Conservation (phyloP, 1,139 yeast genomes). For the Arxiozyma heterogenica region DNA sequence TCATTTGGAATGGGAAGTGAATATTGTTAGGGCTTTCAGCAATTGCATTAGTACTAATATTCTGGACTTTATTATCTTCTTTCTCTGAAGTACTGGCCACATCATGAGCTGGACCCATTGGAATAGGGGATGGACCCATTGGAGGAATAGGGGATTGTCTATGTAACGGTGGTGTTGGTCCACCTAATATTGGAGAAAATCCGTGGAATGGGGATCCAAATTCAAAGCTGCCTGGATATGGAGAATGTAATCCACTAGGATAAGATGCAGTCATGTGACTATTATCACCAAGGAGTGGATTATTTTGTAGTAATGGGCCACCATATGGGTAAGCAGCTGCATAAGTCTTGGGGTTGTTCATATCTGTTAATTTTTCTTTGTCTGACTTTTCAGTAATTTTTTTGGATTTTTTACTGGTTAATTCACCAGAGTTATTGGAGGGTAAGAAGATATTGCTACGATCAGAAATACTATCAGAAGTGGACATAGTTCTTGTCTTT, state of each 20-base stretch:
- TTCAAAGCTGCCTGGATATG: conserved; percentile 29
- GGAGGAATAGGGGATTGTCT: conserved; percentile 18
- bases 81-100: conserved; percentile 3
- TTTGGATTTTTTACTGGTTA: conserved; percentile 1
- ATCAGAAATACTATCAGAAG: conserved; percentile 19
- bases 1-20: conserved; percentile 10
- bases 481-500: conserved; percentile 24
- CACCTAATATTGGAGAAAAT: conserved; percentile 23
- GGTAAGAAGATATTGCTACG: conserved; percentile 13
- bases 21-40: background rate
- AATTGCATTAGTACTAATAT: background rate
- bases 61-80: background rate
- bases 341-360: conserved; percentile 10
- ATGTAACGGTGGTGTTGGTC: conserved; percentile 14
- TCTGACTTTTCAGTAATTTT: background rate
- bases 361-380: background rate
- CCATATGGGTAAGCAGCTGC: conserved; percentile 32
- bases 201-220: conserved; percentile 29
- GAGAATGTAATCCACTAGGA: conserved; percentile 25
- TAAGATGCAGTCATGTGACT: conserved; percentile 15
- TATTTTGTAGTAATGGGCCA: conserved; percentile 29
- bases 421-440: conserved; percentile 2
- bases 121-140: conserved; percentile 18
- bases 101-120: conserved; percentile 10
- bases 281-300: conserved; percentile 23